A percentile compares a stretch with the other conserved stretches of the same genome.
These are phyloP conservation scores for Dinochytrium kinnereticum DNA, from an alignment of 371 early-diverging fungal species.

Conservation along the genomic window DNA sequence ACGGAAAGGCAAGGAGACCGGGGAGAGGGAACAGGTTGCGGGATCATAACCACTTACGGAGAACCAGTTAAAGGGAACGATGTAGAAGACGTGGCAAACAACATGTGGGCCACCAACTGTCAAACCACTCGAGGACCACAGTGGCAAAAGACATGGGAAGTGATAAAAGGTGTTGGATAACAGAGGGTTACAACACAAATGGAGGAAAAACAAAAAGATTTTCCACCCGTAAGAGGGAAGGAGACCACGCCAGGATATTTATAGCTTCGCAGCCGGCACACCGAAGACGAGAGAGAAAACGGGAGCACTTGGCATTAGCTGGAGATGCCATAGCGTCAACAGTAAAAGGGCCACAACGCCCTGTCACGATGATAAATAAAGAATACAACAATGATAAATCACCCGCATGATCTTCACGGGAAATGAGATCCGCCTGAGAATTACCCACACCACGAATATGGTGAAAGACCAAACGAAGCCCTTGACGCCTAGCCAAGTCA, in stretches of 20 bases:
- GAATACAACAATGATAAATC: neutral
- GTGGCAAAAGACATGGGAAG: neutral
- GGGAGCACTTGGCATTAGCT: neutral
- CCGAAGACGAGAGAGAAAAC: slow-evolving; percentile 4
- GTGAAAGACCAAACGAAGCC: neutral
- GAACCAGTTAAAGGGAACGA: neutral
- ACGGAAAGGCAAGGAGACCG: neutral
- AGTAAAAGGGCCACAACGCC: neutral
- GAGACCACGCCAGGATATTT: neutral
- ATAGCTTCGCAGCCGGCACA: neutral
- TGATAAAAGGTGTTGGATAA: slow-evolving; percentile 1
- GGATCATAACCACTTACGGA: neutral
- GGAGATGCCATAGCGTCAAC: slow-evolving; percentile 18
- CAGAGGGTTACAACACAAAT: neutral
- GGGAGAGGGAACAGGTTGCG: neutral
- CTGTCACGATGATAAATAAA: neutral
- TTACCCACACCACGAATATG: neutral
- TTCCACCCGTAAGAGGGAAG: neutral
- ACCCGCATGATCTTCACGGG: neutral
- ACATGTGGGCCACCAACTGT: slow-evolving; percentile 18
- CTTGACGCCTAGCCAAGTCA: neutral
- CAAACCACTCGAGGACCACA: neutral
- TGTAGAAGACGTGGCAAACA: neutral
- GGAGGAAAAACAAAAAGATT: slow-evolving; percentile 16
- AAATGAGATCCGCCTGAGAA: neutral